Percentiles rank a stretch among this genome's conserved stretches.
Conservation (phyloP, 306 rosid genomes). For the Boehmeria nivea region DNA sequence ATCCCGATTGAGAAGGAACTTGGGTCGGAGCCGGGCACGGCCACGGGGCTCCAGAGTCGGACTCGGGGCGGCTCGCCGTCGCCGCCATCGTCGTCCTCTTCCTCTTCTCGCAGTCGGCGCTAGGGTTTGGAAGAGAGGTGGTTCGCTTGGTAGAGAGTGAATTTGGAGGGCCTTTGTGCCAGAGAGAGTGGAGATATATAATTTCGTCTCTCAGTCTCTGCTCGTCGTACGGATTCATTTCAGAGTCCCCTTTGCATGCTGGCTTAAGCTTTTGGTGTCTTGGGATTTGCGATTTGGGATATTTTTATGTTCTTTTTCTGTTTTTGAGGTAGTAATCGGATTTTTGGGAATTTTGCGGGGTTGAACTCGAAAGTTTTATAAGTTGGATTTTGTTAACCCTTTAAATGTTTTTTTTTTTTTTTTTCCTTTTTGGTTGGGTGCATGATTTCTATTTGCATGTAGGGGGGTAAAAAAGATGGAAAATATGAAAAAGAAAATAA, state of each 20-base stretch:
- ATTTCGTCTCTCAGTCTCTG: conserved; percentile 45
- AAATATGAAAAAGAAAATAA: too few relatives aligned
- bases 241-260: background rate
- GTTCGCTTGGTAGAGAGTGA: conserved; percentile 13
- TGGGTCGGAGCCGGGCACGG: conserved; percentile 5
- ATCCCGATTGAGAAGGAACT: conserved; percentile 9
- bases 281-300: too few relatives aligned
- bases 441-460: too few relatives aligned
- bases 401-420: too few relatives aligned
- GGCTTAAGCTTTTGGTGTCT: background rate
- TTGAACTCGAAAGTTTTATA: too few relatives aligned
- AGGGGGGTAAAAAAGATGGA: too few relatives aligned
- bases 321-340: too few relatives aligned
- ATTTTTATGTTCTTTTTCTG: background rate
- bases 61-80: background rate
- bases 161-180: conserved; percentile 59
- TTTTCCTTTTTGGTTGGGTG: too few relatives aligned
- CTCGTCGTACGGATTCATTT: conserved; percentile 38
- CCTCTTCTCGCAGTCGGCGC: background rate
- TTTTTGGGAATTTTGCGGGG: too few relatives aligned
- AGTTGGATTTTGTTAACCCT: too few relatives aligned
- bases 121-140: background rate
- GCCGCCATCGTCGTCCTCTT: background rate
- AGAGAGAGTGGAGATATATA: conserved; percentile 54
- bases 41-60: conserved; percentile 15